Conservation (phyloP, 1,139 yeast species). For the Yamadazyma atmosphaerica region DNA sequence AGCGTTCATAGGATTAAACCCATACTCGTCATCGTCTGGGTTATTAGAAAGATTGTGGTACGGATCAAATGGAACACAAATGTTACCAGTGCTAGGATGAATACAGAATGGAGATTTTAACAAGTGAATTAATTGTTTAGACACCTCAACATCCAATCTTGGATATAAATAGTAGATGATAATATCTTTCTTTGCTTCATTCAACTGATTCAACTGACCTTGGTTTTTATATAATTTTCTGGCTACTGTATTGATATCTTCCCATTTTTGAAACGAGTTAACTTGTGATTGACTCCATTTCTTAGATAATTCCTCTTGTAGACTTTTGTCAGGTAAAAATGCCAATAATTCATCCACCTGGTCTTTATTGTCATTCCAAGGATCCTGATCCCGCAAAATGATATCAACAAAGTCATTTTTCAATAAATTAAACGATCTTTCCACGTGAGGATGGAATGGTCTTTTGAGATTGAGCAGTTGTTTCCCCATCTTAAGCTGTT, state of each 20-base stretch:
- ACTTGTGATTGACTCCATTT: constrained; percentile 42
- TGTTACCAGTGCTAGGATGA: constrained; percentile 96
- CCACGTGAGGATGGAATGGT: constrained; percentile 88
- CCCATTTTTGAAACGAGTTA: constrained; percentile 65
- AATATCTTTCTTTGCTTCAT: constrained; percentile 81
- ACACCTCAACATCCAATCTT: constrained; percentile 88
- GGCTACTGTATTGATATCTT: constrained; percentile 68
- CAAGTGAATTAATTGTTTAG: constrained; percentile 86
- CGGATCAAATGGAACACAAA: constrained; percentile 92
- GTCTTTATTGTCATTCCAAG: constrained; percentile 50
- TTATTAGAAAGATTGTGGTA: constrained; percentile 34
- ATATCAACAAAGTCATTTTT: constrained; percentile 63
- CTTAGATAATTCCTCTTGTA: constrained; percentile 52
- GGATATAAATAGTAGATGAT: constrained; percentile 85
- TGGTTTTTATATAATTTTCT: constrained; percentile 45
- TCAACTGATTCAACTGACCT: constrained; percentile 43
- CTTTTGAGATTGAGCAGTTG: constrained; percentile 53
- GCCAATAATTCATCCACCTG: constrained; percentile 57
- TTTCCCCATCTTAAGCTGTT: constrained; percentile 35
- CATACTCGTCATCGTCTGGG: constrained; percentile 41
- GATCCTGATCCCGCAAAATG: constrained; percentile 80
- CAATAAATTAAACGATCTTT: constrained; percentile 69
- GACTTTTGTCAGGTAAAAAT: constrained; percentile 57
- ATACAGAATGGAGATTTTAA: constrained; percentile 97
- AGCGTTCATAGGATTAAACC: constrained; percentile 77